phyloP scores from a whole-genome alignment of 106 monocot species.

The Platanthera zijinensis region DNA sequence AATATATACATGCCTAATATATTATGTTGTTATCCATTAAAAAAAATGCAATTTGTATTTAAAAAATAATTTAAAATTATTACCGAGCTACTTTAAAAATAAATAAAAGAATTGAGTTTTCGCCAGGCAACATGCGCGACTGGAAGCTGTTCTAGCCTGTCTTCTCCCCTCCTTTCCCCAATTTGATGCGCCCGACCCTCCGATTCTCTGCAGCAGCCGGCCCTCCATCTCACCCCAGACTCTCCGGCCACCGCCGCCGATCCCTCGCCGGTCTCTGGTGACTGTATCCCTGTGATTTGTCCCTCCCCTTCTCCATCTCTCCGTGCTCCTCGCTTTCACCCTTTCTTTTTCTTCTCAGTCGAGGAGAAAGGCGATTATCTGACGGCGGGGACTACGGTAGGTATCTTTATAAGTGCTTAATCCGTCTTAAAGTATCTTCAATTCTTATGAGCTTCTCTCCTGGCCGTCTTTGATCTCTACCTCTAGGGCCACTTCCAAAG shows the following conservation, averaged over 20 bases:
- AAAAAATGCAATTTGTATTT: background rate
- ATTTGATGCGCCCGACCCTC: background rate
- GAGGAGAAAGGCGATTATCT: background rate
- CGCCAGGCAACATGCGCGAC: background rate
- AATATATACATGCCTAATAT: background rate
- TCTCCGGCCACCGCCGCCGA: background rate
- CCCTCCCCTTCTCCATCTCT: background rate
- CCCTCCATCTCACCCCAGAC: background rate
- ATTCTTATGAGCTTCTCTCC: background rate
- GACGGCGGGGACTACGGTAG: background rate
- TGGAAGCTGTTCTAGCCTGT: background rate
- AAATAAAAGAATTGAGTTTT: background rate
- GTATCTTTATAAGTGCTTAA: background rate
- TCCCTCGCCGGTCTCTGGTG: background rate
- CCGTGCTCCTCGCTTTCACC: background rate
- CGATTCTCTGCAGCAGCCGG: background rate
- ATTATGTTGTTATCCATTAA: background rate
- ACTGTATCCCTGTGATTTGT: background rate
- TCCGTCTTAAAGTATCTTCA: background rate
- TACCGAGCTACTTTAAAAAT: background rate
- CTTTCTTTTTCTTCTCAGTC: background rate
- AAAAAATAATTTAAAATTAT: background rate
- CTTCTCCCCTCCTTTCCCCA: slow-evolving; percentile 1
- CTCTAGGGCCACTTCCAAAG: background rate
- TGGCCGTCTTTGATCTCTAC: background rate